These are phyloP conservation scores for Penicillium sclerotigenum DNA, from an alignment of 2,329 filamentous ascomycete species.

Conservation along the genomic window DNA sequence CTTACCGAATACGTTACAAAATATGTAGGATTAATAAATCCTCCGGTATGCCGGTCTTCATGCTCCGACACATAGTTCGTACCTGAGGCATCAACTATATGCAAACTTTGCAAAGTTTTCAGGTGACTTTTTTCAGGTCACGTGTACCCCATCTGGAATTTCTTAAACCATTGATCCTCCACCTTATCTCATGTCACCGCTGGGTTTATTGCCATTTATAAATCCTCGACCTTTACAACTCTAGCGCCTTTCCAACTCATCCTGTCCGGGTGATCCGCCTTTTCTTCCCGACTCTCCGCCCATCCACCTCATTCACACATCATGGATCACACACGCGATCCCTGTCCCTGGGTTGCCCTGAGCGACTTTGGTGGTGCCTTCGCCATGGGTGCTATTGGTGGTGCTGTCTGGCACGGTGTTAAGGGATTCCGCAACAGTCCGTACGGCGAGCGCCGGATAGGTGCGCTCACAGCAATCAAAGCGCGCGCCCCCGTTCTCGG, in stretches of 20 bases:
- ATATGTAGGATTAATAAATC: no score
- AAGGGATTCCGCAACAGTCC: conserved; percentile 90
- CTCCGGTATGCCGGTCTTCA: no score
- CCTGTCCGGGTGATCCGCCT: neutral
- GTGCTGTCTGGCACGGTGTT: conserved; percentile 92
- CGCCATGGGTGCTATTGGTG: conserved; percentile 83
- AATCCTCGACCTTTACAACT: neutral
- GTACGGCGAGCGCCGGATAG: conserved; percentile 91
- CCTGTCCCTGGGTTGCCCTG: conserved; percentile 93
- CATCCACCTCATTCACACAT: neutral
- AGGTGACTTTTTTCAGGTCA: neutral
- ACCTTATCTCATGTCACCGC: neutral
- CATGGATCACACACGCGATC: conserved; percentile 96
- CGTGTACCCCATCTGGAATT: neutral
- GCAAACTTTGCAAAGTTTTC: neutral
- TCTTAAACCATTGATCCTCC: neutral
- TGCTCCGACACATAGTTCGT: no score
- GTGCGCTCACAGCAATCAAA: conserved; percentile 95
- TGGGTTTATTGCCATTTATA: neutral
- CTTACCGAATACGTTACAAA: no score
- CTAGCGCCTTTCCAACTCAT: neutral
- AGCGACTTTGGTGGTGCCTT: conserved; percentile 98
- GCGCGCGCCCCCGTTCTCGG: conserved; percentile 92
- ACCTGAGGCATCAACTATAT: neutral
- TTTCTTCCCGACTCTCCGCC: neutral